Percentiles rank a stretch among this genome's conserved stretches.
These are phyloP conservation scores for Cadophora sp. DNA, from an alignment of 2,329 filamentous ascomycete genomes.

Conservation along the genomic window DNA sequence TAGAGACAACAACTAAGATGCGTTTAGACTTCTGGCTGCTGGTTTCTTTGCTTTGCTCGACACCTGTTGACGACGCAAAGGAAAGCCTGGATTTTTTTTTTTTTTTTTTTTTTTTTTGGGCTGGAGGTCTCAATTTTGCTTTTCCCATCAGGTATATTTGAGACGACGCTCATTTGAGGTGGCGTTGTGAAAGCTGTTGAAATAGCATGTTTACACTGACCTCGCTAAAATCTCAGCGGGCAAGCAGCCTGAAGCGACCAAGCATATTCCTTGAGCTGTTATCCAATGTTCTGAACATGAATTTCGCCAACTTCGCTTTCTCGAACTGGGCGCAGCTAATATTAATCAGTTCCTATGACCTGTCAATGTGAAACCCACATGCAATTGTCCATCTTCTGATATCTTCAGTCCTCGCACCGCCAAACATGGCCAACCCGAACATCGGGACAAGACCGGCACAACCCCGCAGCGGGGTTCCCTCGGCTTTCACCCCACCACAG, in stretches of 20 bases:
- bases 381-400: neutral
- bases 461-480: slow-evolving; percentile 10
- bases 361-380: neutral
- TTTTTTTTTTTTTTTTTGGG: too few relatives aligned
- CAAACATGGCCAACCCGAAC: neutral
- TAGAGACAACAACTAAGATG: too few relatives aligned
- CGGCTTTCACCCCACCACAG: slow-evolving; percentile 4
- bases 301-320: too few relatives aligned
- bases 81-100: too few relatives aligned
- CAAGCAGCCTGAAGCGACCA: neutral
- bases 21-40: too few relatives aligned
- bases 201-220: neutral
- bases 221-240: slow-evolving; percentile 10
- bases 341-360: neutral
- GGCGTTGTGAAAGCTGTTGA: neutral
- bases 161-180: neutral
- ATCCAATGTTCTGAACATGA: too few relatives aligned
- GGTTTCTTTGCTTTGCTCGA: too few relatives aligned
- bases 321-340: too few relatives aligned
- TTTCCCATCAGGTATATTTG: too few relatives aligned
- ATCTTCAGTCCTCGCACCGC: neutral
- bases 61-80: too few relatives aligned
- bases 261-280: too few relatives aligned
- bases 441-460: neutral
- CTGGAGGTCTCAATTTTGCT: too few relatives aligned